Percentiles rank a stretch among this genome's conserved stretches.
Conservation (phyloP, 768 basidiomycete species). For the Lactarius hengduanensis region DNA sequence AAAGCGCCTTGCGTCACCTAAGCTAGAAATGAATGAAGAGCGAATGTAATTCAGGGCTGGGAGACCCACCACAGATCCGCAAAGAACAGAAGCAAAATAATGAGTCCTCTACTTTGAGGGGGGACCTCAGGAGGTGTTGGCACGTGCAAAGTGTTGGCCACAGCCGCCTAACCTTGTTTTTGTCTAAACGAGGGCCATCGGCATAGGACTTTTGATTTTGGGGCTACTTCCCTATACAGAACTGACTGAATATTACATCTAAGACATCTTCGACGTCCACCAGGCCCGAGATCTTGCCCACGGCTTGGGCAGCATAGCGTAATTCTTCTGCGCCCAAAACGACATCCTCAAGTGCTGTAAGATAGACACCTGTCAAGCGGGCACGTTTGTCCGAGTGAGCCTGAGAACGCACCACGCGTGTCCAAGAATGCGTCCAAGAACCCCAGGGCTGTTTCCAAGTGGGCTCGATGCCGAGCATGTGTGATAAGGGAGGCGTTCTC, state of each 20-base stretch:
- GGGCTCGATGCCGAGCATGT: slow-evolving; percentile 74
- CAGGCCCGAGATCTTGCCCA: slow-evolving; percentile 80
- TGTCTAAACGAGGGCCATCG: too few species aligned
- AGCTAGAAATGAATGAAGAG: not conserved
- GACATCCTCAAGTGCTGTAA: slow-evolving; percentile 60
- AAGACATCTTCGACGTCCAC: slow-evolving; percentile 83
- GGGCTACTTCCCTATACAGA: slow-evolving; percentile 48
- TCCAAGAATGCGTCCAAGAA: slow-evolving; percentile 64
- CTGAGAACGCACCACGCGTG: slow-evolving; percentile 37
- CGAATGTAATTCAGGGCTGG: not conserved
- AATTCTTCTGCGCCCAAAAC: slow-evolving; percentile 86
- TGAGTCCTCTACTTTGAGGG: not conserved
- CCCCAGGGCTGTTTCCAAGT: slow-evolving; percentile 61
- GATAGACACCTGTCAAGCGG: slow-evolving; percentile 9
- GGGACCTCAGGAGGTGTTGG: not conserved
- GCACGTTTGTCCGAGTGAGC: not conserved
- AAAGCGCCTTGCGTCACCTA: not conserved
- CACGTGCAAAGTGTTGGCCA: not conserved
- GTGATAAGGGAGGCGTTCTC: slow-evolving; percentile 64
- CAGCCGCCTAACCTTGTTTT: not conserved
- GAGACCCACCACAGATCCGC: slow-evolving; percentile 13
- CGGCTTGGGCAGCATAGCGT: slow-evolving; percentile 77
- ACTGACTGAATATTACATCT: slow-evolving; percentile 78
- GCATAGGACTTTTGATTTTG: not conserved
- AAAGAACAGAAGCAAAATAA: slow-evolving; percentile 4